Evolutionary conservation across 495 filamentous ascomycete species (phyloP).

Genomic region (Lasiosphaeris hirsuta): DNA sequence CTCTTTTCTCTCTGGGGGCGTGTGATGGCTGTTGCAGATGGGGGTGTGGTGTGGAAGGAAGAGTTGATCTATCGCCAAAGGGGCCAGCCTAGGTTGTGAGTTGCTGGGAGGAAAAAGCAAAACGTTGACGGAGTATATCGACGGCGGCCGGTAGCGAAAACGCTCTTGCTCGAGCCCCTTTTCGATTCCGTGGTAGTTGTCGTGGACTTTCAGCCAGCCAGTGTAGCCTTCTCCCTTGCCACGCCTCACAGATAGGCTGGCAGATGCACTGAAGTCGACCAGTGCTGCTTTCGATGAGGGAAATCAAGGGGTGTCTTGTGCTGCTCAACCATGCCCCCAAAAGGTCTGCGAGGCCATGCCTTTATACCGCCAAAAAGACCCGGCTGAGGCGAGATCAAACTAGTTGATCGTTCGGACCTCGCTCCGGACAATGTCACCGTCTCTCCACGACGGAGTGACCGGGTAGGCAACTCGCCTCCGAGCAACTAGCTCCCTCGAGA

Average conservation of each 20-base stretch:
- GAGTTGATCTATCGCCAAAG: background rate
- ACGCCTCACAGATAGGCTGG: too few relatives aligned
- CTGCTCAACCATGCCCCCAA: background rate
- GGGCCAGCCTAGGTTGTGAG: background rate
- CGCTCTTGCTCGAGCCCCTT: background rate
- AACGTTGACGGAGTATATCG: background rate
- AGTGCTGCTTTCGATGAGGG: background rate
- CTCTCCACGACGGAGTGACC: constrained; percentile 2
- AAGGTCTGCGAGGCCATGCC: background rate
- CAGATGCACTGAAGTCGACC: too few relatives aligned
- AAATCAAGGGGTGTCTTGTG: background rate
- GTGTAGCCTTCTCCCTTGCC: too few relatives aligned
- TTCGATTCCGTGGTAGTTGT: background rate
- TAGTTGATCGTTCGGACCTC: background rate
- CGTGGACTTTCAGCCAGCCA: background rate
- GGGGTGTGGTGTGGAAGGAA: background rate
- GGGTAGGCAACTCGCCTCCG: background rate
- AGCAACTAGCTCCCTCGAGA: background rate
- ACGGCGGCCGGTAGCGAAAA: constrained; percentile 2
- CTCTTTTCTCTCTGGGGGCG: background rate
- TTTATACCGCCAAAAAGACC: constrained; percentile 6
- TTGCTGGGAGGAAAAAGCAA: background rate
- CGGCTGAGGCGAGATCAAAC: background rate
- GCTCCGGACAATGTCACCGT: background rate
- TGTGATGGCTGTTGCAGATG: constrained; percentile 15